These are phyloP conservation scores for Acanthamoeba culbertsoni DNA, from an alignment of 208 protist species.

Conservation along the genomic window DNA sequence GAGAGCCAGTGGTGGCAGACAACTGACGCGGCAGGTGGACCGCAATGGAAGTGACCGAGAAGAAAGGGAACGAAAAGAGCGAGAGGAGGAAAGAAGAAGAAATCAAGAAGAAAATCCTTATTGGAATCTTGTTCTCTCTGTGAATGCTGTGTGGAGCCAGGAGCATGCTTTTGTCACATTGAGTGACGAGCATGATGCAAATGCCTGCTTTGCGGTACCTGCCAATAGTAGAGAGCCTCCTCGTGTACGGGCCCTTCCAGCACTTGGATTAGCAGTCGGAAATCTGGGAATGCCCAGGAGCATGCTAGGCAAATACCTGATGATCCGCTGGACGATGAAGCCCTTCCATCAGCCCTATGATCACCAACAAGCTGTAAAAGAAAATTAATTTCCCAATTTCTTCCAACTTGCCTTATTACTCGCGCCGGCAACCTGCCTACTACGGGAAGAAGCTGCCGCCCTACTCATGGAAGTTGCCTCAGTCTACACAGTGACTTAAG, in stretches of 20 bases:
- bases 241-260: background rate
- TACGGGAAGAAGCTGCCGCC: background rate
- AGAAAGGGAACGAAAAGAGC: background rate
- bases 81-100: background rate
- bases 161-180: background rate
- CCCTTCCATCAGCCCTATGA: background rate
- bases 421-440: no score
- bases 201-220: background rate
- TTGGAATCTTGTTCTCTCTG: background rate
- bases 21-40: no score
- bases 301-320: background rate
- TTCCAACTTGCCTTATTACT: background rate
- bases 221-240: background rate
- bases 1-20: no score
- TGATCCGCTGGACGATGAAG: background rate
- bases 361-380: background rate
- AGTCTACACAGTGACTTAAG: background rate
- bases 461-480: background rate
- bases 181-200: background rate
- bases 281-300: background rate
- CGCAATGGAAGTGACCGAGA: background rate
- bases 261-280: background rate
- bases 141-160: background rate
- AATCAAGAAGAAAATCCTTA: background rate
- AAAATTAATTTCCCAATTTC: background rate